phyloP scores from a whole-genome alignment of 75 land plant genomes.

The Isoetes taiwanensis region DNA sequence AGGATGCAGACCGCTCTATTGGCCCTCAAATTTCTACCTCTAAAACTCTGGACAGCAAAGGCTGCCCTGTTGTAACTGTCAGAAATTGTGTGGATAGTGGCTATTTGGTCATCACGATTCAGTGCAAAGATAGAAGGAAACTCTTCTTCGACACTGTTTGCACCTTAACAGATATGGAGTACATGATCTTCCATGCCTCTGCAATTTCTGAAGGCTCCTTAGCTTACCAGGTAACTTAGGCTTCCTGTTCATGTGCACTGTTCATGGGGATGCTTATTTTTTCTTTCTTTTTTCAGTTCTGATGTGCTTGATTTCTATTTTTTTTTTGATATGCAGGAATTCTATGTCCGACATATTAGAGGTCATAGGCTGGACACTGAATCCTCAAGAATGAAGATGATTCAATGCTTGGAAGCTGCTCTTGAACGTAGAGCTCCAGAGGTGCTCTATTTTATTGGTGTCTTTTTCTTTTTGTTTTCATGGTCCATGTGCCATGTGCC shows the following conservation, averaged over 20 bases:
- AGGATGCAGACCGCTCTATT: background rate
- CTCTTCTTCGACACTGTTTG: background rate
- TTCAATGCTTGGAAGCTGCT: constrained; percentile 24
- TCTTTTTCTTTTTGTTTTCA: no score
- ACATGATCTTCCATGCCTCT: background rate
- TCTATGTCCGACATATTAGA: constrained; percentile 20
- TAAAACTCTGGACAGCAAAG: no score
- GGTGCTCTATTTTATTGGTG: constrained; percentile 18
- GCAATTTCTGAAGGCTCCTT: background rate
- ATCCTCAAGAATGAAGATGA: constrained; percentile 13
- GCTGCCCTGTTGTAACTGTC: background rate
- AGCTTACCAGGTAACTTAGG: background rate
- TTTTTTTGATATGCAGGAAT: constrained; percentile 13
- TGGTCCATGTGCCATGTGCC: no score
- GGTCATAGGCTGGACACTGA: constrained; percentile 16
- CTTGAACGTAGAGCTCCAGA: constrained; percentile 16
- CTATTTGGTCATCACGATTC: background rate
- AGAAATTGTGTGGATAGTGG: background rate
- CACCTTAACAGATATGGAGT: constrained; percentile 1
- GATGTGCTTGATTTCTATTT: no score
- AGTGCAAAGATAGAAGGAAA: background rate
- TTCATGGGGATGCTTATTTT: no score
- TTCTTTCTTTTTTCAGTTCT: no score
- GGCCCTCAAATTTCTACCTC: no score
- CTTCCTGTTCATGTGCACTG: no score